Base-by-base conservation (phyloP, 2,329 filamentous ascomycete genomes). In the Colletotrichum karsti region DNA sequence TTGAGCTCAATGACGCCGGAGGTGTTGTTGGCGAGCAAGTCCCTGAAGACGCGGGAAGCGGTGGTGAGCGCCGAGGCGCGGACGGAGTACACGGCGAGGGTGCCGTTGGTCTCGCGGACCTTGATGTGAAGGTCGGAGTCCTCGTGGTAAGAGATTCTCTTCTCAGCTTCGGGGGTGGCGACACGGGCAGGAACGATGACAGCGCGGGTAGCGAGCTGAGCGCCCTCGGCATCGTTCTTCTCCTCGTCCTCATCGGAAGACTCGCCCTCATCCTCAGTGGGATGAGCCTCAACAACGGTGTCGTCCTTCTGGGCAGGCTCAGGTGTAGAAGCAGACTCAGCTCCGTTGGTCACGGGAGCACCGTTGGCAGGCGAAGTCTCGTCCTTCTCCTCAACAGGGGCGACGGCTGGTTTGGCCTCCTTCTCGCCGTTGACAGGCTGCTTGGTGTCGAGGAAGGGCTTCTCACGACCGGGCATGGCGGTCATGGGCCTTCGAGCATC, bases 401-500 rank as follows among this genome's bases (percentile, higher is more conserved):
- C 22, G 18, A 42, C 28, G 12, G n/a, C 41, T 18, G 41, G n/a
- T 42, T 12, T 15, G 12, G 22, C 37, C 33, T 55, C 35, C 41
- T 58, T 58, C 55, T 58, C 55, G 41, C 55, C 42, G 41, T 60
- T 30, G 20, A 53, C 12, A 7, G 64, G 44, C 51, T 63, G 42
- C 42, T 63, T 63, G 37, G n/a, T 46, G 28, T 44, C 44, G 7
- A 58, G 26, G 42, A 67, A 46, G 18, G 35, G 24, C 64, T 63
- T 67, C 24, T 67, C 64, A 18, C 59, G 53, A 18, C 64, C 64
- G 18, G 64, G 64, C 64, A 67, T 67, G 3, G 64, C 64, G 42
- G 64, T 67, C 59, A 67, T 58, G 35, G 64, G 64, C 30, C 64
- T 33, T n/a, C 12, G 37, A 13, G 24, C 28, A 18, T 63, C 59